Base-by-base conservation (phyloP, 129 eudicot genomes). In the Tagetes patula region DNA sequence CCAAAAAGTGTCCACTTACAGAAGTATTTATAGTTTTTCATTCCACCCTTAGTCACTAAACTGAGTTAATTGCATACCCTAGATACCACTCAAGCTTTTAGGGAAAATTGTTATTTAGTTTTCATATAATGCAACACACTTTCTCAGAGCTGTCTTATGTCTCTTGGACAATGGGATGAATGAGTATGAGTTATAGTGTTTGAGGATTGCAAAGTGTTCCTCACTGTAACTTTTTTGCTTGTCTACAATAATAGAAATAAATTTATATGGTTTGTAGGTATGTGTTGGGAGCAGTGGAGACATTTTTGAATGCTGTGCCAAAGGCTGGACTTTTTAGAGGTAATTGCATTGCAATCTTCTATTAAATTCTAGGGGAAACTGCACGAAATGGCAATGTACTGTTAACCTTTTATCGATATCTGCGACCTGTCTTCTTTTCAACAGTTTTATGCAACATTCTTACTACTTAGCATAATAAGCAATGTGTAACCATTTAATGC, bases 271-370 rank as follows among this genome's bases (percentile, higher is more conserved):
- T 78, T 68, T 78, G 46, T 78, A 95, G 99, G 68, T 95, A 95
- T 79, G 99, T 95, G 7, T 79, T 95, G 84, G 99, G 99, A 83
- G 99, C 99, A 70, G 99, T 95, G 72, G 99, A 95, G 88, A 95
- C 99, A 54, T 95, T 95, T 75, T 78, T 95, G 65, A 81, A 85
- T 79, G 97, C 99, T 63, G 82, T 95, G 37, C 99, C 99, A 46
- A 67, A 80, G 71, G 99, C 99, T 72, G 96, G 97, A 31, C 70
- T 95, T 54, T 91, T 95, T 67, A 83, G 88, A 91, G 97, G 99
- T 95, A 84, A 60, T 20, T 20, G 27, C 27, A 20, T 20, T 20
- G 27, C 27, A 20, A 20, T 20, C 27, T 20, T 20, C 27, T 30
- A 31, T 27, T 55, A 0, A 55, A 30, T 27, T 31, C 7, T 55